Evolutionary conservation across 1,284 basidiomycete genomes (phyloP).

Genomic region (Caloboletus inedulis): DNA sequence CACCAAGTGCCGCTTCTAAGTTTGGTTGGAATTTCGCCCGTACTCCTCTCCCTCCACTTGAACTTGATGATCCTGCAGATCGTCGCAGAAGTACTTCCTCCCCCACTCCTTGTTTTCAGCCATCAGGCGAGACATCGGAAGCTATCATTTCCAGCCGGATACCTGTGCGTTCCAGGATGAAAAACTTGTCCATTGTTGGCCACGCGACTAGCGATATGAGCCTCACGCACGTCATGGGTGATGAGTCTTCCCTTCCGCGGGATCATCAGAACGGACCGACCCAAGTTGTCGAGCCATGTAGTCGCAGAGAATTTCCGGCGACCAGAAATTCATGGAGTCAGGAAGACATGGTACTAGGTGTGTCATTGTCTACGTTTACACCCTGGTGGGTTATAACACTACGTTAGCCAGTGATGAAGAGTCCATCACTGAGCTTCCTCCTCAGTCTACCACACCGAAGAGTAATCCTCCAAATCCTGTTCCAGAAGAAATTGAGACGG

Average conservation of each 20-base stretch:
- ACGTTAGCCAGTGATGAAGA: conserved; percentile 41
- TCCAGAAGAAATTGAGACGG: conserved; percentile 22
- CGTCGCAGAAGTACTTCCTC: conserved; percentile 21
- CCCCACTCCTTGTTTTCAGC: conserved; percentile 23
- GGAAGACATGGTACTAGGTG: conserved; percentile 36
- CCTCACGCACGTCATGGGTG: conserved; percentile 23
- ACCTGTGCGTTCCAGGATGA: conserved; percentile 41
- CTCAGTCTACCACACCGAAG: conserved; percentile 27
- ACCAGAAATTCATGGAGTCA: conserved; percentile 21
- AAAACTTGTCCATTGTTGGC: conserved; percentile 14
- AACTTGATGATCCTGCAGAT: conserved; percentile 37
- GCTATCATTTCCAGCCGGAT: conserved; percentile 38
- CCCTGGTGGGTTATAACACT: conserved; percentile 6
- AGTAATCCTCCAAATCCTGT: conserved; percentile 16
- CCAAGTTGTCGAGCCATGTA: conserved; percentile 31
- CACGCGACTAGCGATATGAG: conserved; percentile 30
- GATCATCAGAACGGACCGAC: conserved; percentile 32
- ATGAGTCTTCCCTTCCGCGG: conserved; percentile 22
- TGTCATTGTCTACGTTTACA: conserved; percentile 13
- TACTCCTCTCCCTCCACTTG: conserved; percentile 38
- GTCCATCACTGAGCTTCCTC: conserved; percentile 19
- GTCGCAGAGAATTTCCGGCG: conserved; percentile 27
- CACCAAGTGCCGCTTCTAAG: conserved; percentile 27
- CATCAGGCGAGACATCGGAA: conserved; percentile 28
- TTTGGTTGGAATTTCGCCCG: conserved; percentile 45